Evolutionary conservation across 148 eudicot species (phyloP), one percentile per base, ranked within the genome.

Genomic region (Fagopyrum tataricum): DNA sequence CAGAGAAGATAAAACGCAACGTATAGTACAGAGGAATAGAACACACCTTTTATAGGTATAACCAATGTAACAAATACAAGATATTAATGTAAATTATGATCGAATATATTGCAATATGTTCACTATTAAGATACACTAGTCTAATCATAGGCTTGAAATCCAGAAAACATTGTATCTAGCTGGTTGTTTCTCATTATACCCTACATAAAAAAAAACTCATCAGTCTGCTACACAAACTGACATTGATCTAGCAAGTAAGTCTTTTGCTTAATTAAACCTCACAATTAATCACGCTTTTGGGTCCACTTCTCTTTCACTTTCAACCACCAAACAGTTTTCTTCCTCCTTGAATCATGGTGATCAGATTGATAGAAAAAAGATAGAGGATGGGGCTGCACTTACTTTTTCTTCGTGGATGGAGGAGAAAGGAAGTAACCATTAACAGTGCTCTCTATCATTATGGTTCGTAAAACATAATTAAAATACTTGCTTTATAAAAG

Each of bases 241-340:
- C 39, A 59, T 59, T 59, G 66, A 15, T 24, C 39, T 23, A 21
- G 23, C 66, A 59, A 59, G 26, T 56, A 56, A 31, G 26, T 56
- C 21, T 17, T 56, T 14, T 59, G 14, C 66, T 24, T 7, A 59
- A 11, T 24, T 10, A 11, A 59, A 59, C 66, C 11, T 21, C 2
- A 9, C 66, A 59, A 23, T 59, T 24, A 24, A 59, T 21, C 39
- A 59, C 66, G 66, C 66, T 59, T 64, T 64, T 14, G 69, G 69
- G 43, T 64, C 69, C 69, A 64, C 43, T 64, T 31, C 9, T 64
- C 69, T 64, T 64, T 37, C 69, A 64, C 69, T 64, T 64, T 64
- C 42, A 64, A 39, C 20, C 69, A 64, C 37, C 69, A 64, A 64
- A 64, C 44, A 13, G 8, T 31, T 37, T 6, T 64, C 11, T 31